These are phyloP conservation scores for Tuber calosporum DNA, from an alignment of 495 filamentous ascomycete species.

Conservation along the genomic window DNA sequence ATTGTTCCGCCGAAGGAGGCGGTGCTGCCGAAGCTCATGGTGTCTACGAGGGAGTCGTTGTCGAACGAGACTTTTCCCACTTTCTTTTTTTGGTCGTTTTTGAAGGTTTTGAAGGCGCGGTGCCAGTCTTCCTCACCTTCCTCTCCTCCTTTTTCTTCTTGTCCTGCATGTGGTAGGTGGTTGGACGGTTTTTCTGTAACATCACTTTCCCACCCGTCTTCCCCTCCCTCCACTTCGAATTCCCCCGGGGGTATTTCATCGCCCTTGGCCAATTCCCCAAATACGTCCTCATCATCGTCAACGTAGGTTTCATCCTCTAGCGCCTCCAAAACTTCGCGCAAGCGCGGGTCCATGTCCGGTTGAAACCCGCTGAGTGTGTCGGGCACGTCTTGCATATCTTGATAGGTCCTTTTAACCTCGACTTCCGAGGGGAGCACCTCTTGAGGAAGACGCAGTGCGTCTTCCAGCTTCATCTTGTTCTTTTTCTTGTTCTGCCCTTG, in stretches of 20 bases:
- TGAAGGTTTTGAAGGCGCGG: conserved; percentile 81
- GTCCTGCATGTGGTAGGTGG: conserved; percentile 6
- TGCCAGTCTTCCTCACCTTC: conserved; percentile 66
- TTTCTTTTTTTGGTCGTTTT: conserved; percentile 59
- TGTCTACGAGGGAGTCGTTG: conserved; percentile 28
- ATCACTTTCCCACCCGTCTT: conserved; percentile 90
- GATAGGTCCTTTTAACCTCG: conserved; percentile 66
- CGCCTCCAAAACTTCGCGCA: conserved; percentile 88
- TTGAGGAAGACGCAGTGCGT: conserved; percentile 62
- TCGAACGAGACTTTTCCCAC: conserved; percentile 13
- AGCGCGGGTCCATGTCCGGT: conserved; percentile 93
- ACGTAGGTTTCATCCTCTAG: conserved; percentile 95
- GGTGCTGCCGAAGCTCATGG: conserved; percentile 44
- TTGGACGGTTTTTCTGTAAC: conserved; percentile 68
- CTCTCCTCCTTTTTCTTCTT: conserved; percentile 24
- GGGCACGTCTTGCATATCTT: conserved; percentile 87
- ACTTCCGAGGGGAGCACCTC: conserved; percentile 66
- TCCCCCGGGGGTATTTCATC: conserved; percentile 63
- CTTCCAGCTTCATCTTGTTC: conserved; percentile 60
- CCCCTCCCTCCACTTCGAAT: conserved; percentile 59
- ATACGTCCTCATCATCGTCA: conserved; percentile 78
- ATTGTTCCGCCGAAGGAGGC: conserved; percentile 47
- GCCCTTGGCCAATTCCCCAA: conserved; percentile 67
- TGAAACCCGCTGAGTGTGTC: conserved; percentile 88
- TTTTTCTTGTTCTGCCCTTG: conserved; percentile 60